A percentile compares a stretch with the other conserved stretches of the same genome.
phyloP scores from a whole-genome alignment of 2,329 filamentous ascomycete genomes.

The Aspergillus floridensis region DNA sequence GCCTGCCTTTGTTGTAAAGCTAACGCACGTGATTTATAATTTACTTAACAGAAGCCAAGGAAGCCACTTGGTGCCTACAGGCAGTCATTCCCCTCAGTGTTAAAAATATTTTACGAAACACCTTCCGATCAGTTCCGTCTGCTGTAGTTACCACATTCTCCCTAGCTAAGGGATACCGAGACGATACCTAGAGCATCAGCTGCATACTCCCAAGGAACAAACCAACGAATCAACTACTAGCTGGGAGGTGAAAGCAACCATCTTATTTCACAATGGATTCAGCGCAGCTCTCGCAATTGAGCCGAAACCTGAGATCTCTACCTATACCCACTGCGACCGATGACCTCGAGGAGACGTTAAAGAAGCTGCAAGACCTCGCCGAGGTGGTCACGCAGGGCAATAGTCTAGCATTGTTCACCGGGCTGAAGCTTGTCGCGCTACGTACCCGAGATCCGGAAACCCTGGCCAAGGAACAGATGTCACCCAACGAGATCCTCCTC shows the following conservation, averaged over 20 bases:
- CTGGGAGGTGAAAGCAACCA: not conserved
- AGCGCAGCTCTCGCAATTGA: constrained; percentile 1
- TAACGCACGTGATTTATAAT: too few species aligned
- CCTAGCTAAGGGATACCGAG: too few species aligned
- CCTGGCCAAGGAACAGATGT: constrained; percentile 16
- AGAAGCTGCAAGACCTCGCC: constrained; percentile 18
- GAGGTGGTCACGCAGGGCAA: constrained; percentile 15
- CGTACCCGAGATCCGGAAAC: constrained; percentile 9
- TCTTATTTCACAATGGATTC: not conserved
- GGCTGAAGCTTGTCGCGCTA: constrained; percentile 12
- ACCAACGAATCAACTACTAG: not conserved
- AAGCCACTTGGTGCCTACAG: too few species aligned
- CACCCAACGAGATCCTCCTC: constrained; percentile 7
- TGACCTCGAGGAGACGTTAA: constrained; percentile 17
- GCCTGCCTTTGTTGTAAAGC: too few species aligned
- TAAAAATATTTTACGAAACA: too few species aligned
- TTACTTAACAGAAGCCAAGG: too few species aligned
- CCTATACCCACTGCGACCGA: constrained; percentile 17
- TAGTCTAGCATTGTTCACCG: constrained; percentile 22
- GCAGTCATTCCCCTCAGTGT: too few species aligned
- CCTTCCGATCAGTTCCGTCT: too few species aligned
- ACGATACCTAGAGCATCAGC: not conserved
- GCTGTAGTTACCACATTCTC: too few species aligned
- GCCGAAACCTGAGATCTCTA: constrained; percentile 11
- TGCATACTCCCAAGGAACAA: not conserved